Evolutionary conservation across 768 basidiomycete species (phyloP), one percentile per base, ranked within the genome.

Genomic region (Sporobolomyces phaffii): DNA sequence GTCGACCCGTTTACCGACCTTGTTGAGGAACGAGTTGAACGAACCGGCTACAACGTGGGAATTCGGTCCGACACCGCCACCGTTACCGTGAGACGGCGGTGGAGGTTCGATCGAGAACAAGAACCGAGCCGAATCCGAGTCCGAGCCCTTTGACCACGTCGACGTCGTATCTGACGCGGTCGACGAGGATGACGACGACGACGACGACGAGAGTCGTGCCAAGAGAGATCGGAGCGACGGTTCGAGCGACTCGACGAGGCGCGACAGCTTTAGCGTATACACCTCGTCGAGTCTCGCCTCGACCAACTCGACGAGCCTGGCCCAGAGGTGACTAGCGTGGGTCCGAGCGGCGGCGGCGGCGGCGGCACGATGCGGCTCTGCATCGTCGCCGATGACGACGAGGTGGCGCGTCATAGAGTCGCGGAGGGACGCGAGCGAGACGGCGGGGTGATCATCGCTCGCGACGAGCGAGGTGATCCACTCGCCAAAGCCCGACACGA

Each of bases 21-120:
- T 51, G 9, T 28, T 29, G n/a, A 64, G 24, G 65, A 74, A 74
- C 10, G 44, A 18, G 14, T 43, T 56, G 63, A 74, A 69, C n/a
- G 73, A 69, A n/a, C n/a, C n/a, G n/a, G n/a, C n/a, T n/a, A n/a
- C n/a, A n/a, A n/a, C n/a, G n/a, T n/a, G n/a, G n/a, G n/a, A n/a
- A n/a, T n/a, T 28, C 68, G 68, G 13, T 28, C 13, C 13, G 24
- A 26, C 3, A 13, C 18, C 50, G 29, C 20, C 13, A 17, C 40
- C 52, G 38, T 13, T 31, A n/a, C n/a, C 29, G 36, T 14, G 24
- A 54, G 41, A 11, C 7, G 36, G 53, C 43, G 40, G 66, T 60
- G 22, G 44, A 52, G 17, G 58, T 29, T 15, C 67, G 60, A 17
- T 40, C n/a, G 70, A 68, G 62, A 71, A 73, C 17, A 72, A 48